Percentiles rank a stretch among this genome's conserved stretches.
Conservation (phyloP, 495 filamentous ascomycete genomes). For the Cladorrhinum samala region DNA sequence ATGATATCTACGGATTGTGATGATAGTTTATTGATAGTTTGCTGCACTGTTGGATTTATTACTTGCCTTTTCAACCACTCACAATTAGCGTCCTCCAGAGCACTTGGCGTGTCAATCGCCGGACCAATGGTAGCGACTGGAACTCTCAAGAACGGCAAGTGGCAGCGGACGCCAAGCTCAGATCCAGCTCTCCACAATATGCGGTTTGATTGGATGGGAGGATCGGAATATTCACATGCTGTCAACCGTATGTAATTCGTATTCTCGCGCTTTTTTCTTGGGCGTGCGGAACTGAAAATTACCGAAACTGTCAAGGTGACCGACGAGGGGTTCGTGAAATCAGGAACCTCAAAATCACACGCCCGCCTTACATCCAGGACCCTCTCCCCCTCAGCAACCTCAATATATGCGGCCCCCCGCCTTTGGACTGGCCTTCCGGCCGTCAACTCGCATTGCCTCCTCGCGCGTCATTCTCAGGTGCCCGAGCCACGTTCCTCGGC, state of each 20-base stretch:
- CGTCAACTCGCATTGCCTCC: slow-evolving; percentile 8
- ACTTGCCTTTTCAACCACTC: neutral
- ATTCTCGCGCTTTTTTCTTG: neutral
- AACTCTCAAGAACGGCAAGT: slow-evolving; percentile 18
- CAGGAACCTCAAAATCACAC: too few species aligned
- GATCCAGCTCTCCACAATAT: neutral
- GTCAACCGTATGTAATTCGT: too few species aligned
- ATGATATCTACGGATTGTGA: neutral
- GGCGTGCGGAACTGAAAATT: neutral
- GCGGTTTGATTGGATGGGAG: neutral
- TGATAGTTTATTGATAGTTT: neutral
- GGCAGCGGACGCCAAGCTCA: neutral
- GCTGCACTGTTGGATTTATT: neutral
- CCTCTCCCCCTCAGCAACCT: neutral
- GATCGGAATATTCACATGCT: neutral
- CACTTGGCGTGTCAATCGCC: too few species aligned
- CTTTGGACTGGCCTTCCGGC: slow-evolving; percentile 9
- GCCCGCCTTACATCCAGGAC: too few species aligned
- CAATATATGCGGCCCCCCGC: slow-evolving; percentile 16
- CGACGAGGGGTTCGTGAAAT: neutral
- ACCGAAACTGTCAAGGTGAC: neutral
- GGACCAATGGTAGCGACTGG: slow-evolving; percentile 8
- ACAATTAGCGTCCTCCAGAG: neutral
- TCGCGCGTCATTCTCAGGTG: slow-evolving; percentile 1
- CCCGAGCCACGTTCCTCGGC: slow-evolving; percentile 8